Evolutionary conservation across 2,329 filamentous ascomycete genomes (phyloP).

Genomic region (Phaeosphaeria sp.): DNA sequence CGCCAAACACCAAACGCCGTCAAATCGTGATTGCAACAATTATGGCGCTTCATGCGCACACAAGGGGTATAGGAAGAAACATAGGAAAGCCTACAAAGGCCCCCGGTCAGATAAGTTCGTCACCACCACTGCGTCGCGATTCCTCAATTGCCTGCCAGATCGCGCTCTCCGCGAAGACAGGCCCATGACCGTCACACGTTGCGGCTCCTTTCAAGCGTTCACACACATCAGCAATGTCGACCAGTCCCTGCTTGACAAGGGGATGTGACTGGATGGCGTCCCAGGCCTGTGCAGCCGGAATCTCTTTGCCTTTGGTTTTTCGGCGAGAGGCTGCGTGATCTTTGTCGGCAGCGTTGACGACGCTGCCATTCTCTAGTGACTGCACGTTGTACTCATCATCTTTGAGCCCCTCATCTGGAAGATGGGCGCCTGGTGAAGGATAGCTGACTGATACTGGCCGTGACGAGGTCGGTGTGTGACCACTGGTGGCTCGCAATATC

Average conservation of each 20-base stretch:
- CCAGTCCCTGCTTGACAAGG: slow-evolving; percentile 74
- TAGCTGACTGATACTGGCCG: slow-evolving; percentile 47
- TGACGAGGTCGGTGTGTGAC: slow-evolving; percentile 49
- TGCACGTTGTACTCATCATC: slow-evolving; percentile 40
- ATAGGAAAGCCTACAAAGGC: neutral
- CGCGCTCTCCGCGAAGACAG: slow-evolving; percentile 81
- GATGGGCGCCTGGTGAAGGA: slow-evolving; percentile 47
- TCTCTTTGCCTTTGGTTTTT: slow-evolving; percentile 31
- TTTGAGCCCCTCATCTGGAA: slow-evolving; percentile 25
- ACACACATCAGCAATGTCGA: slow-evolving; percentile 83
- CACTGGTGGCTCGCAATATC: slow-evolving; percentile 81
- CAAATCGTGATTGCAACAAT: neutral
- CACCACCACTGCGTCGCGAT: slow-evolving; percentile 76
- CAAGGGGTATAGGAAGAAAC: slow-evolving; percentile 1
- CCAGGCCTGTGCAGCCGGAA: slow-evolving; percentile 69
- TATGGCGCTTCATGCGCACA: neutral
- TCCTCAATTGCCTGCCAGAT: slow-evolving; percentile 78
- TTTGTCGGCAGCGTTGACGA: slow-evolving; percentile 39
- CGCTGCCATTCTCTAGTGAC: slow-evolving; percentile 33
- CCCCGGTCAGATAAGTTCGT: slow-evolving; percentile 69
- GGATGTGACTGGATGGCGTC: slow-evolving; percentile 85
- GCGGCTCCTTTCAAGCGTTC: slow-evolving; percentile 77
- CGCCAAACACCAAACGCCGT: slow-evolving; percentile 4
- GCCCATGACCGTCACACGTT: slow-evolving; percentile 83
- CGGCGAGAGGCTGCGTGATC: slow-evolving; percentile 31